Percentiles rank a stretch among this genome's conserved stretches.
Evolutionary conservation across 176 grass and related monocot species (phyloP).

Genomic region (Eremochloa ophiuroides): DNA sequence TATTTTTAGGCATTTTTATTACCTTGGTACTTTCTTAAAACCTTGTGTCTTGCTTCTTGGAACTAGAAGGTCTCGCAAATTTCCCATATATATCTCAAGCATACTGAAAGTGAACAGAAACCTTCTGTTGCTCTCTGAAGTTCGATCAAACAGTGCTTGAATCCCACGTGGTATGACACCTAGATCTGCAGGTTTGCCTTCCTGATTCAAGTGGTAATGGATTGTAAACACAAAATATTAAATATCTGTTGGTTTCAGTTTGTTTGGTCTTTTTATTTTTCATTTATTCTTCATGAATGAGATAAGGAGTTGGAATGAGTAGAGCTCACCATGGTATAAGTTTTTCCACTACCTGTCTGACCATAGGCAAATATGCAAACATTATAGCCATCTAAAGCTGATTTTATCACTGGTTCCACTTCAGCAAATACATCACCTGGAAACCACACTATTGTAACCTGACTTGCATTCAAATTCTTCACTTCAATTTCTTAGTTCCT

Average conservation of each 20-base stretch:
- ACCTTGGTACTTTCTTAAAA: conserved; percentile 68
- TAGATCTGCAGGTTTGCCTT: conserved; percentile 53
- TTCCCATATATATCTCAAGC: conserved; percentile 99
- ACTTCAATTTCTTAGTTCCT: neutral
- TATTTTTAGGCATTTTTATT: neutral
- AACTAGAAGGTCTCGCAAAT: conserved; percentile 77
- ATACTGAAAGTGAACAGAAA: conserved; percentile 93
- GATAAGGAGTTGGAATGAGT: neutral
- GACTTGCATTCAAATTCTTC: conserved; percentile 23
- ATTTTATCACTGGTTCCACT: conserved; percentile 92
- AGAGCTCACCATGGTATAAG: conserved; percentile 91
- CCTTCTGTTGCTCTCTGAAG: conserved; percentile 59
- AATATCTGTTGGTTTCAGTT: neutral
- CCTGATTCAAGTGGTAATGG: conserved; percentile 51
- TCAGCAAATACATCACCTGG: conserved; percentile 87
- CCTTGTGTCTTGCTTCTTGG: conserved; percentile 39
- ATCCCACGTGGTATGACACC: conserved; percentile 84
- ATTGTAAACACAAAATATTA: conserved; percentile 18
- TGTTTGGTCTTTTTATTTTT: neutral
- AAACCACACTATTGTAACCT: conserved; percentile 26
- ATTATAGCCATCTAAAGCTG: conserved; percentile 94
- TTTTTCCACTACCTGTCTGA: conserved; percentile 97
- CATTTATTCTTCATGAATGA: neutral
- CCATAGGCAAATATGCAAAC: conserved; percentile 97
- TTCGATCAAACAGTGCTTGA: conserved; percentile 63